Evolutionary conservation across 371 early-diverging fungal species (phyloP), one percentile per base, ranked within the genome.

Genomic region (Furculomyces boomerangus): DNA sequence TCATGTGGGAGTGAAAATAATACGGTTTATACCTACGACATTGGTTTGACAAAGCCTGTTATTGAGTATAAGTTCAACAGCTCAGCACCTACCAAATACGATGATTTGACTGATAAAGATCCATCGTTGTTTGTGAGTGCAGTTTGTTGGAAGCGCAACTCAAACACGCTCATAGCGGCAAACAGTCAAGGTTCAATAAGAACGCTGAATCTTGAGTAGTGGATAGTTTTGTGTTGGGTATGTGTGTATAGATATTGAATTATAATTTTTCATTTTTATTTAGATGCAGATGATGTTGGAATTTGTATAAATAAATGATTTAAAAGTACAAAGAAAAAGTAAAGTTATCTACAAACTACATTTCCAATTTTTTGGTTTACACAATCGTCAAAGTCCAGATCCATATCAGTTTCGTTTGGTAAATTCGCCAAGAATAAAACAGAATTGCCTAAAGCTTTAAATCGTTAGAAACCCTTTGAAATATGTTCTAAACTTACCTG

Each of bases 1-100:
- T 70, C 87, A 0, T 90, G 90, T 59, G 94, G 94, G 20, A 86
- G 86, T 60, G 94, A 94, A 62, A 84, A 79, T 48, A 90, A 94
- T 65, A 74, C 76, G 0, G 75, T 90, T 14, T 90, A 81, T 60
- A 73, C 83, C 0, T 94, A 94, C 59, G 80, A 85, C 70, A 75
- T 76, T 50, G 67, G 72, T 30, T 68, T 86, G 25, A 68, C 72
- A 46, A 67, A 72, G 14, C 93, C 94, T 0, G 74, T 87, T 3
- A 74, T 84, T 25, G 72, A 66, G 16, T 77, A 79, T 61, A 68
- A 67, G 54, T 92, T 93, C 66, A 87, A 87, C 22, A 76, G 71
- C 54, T 70, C 71, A 28, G 68, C 81, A 54, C 59, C 74, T 18
- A 67, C 46, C 40, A 18, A 77, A 71, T 76, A 80, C 5, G 70